Conservation (phyloP, 2,329 filamentous ascomycete species). For the Diaporthe vexans region DNA sequence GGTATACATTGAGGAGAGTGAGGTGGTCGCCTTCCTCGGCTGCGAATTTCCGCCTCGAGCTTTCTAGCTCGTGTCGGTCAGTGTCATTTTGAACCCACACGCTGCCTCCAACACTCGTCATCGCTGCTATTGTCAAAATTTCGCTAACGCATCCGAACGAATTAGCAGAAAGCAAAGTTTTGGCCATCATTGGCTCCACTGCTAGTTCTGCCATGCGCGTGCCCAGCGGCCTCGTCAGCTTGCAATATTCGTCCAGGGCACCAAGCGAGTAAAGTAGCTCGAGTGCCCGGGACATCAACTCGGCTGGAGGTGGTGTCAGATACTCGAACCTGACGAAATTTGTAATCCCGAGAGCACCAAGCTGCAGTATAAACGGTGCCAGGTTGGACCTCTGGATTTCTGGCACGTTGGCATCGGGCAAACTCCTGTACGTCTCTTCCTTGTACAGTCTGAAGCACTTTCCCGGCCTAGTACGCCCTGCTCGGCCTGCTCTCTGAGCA, state of each 20-base stretch:
- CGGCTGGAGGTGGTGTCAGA: slow-evolving; percentile 85
- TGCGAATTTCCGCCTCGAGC: slow-evolving; percentile 83
- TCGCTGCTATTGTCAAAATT: slow-evolving; percentile 91
- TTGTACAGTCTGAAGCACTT: slow-evolving; percentile 97
- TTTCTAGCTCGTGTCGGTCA: slow-evolving; percentile 80
- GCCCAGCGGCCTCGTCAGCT: slow-evolving; percentile 90
- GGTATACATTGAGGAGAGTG: slow-evolving; percentile 93
- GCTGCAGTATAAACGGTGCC: slow-evolving; percentile 87
- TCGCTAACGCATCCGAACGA: slow-evolving; percentile 86
- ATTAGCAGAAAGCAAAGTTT: slow-evolving; percentile 82
- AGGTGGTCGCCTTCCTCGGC: slow-evolving; percentile 95
- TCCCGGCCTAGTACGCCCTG: slow-evolving; percentile 88
- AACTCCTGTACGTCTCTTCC: slow-evolving; percentile 74
- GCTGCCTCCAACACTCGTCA: slow-evolving; percentile 87
- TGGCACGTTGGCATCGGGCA: slow-evolving; percentile 82
- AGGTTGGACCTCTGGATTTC: slow-evolving; percentile 95
- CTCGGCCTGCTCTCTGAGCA: slow-evolving; percentile 90
- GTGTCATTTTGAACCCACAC: slow-evolving; percentile 84
- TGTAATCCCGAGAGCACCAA: slow-evolving; percentile 95
- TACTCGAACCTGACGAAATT: slow-evolving; percentile 94
- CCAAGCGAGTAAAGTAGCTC: slow-evolving; percentile 90
- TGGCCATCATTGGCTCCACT: slow-evolving; percentile 94
- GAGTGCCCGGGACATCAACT: slow-evolving; percentile 86
- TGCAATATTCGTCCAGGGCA: slow-evolving; percentile 89
- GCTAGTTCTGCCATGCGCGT: slow-evolving; percentile 92